These are phyloP conservation scores for Nakaseomyces glabratus DNA, from an alignment of 1,139 yeast genomes.

Conservation along the genomic window DNA sequence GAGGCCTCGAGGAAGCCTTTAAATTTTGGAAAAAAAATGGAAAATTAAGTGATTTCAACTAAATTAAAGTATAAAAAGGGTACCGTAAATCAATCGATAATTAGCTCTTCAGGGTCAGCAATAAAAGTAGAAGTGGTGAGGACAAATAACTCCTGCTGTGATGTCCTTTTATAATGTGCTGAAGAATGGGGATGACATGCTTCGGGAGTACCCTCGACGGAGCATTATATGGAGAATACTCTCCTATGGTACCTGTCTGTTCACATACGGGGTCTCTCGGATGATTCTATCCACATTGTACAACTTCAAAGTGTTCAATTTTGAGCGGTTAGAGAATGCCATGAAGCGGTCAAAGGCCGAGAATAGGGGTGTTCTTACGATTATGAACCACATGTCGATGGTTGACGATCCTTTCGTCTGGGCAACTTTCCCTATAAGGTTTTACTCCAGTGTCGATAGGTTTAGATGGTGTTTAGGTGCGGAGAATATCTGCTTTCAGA, in stretches of 20 bases:
- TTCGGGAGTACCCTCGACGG: conserved; percentile 53
- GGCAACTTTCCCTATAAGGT: conserved; percentile 74
- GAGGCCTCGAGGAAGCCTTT: too few relatives aligned
- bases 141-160: too few relatives aligned
- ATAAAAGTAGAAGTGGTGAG: too few relatives aligned
- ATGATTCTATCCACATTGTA: conserved; percentile 51
- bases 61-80: too few relatives aligned
- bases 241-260: conserved; percentile 60
- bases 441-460: conserved; percentile 52
- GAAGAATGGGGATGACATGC: conserved; percentile 65
- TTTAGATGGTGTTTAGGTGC: conserved; percentile 96
- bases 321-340: conserved; percentile 58
- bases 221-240: conserved; percentile 54
- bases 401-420: conserved; percentile 89
- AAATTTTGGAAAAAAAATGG: too few relatives aligned
- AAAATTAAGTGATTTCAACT: too few relatives aligned
- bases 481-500: conserved; percentile 76
- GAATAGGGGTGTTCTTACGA: conserved; percentile 66
- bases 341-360: conserved; percentile 52
- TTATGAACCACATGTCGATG: conserved; percentile 95
- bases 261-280: conserved; percentile 60
- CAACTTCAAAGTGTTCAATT: conserved; percentile 51
- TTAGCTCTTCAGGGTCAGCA: too few relatives aligned
- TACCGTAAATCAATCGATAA: too few relatives aligned
- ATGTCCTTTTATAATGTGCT: conserved; percentile 74